These are phyloP conservation scores for Filosporella fistucella DNA, from an alignment of 495 filamentous ascomycete genomes.

Conservation along the genomic window DNA sequence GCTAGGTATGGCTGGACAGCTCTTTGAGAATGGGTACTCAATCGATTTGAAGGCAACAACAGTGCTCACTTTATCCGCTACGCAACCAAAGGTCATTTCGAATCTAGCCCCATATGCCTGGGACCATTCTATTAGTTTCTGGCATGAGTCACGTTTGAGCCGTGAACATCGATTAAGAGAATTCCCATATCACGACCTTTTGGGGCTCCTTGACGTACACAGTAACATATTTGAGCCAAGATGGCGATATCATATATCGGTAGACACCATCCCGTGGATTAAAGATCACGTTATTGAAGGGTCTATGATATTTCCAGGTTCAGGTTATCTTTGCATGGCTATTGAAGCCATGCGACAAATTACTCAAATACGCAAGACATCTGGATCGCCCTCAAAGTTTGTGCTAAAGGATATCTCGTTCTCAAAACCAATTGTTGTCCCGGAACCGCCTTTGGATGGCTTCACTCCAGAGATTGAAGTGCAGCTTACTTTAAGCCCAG, in stretches of 20 bases:
- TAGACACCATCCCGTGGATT: conserved; percentile 24
- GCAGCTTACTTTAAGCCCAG: neutral
- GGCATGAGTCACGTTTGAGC: conserved; percentile 29
- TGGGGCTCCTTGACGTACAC: conserved; percentile 21
- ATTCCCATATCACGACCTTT: conserved; percentile 17
- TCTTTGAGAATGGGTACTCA: conserved; percentile 28
- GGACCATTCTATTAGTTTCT: conserved; percentile 23
- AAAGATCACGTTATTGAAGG: conserved; percentile 19
- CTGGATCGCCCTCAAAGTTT: neutral
- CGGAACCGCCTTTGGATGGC: conserved; percentile 23
- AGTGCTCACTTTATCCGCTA: neutral
- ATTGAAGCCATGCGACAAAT: conserved; percentile 32
- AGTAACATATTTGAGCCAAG: neutral
- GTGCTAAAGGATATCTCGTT: neutral
- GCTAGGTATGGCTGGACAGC: conserved; percentile 25
- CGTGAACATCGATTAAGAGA: conserved; percentile 23
- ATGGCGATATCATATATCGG: conserved; percentile 13
- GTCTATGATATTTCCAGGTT: conserved; percentile 28
- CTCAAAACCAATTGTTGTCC: conserved; percentile 1
- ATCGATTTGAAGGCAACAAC: conserved; percentile 27
- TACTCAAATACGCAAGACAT: neutral
- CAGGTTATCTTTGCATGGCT: conserved; percentile 38
- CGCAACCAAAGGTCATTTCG: conserved; percentile 28
- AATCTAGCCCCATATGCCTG: conserved; percentile 36
- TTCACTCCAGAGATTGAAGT: conserved; percentile 15